Base-by-base conservation (phyloP, 495 filamentous ascomycete species). In the Penicillium turbatum region DNA sequence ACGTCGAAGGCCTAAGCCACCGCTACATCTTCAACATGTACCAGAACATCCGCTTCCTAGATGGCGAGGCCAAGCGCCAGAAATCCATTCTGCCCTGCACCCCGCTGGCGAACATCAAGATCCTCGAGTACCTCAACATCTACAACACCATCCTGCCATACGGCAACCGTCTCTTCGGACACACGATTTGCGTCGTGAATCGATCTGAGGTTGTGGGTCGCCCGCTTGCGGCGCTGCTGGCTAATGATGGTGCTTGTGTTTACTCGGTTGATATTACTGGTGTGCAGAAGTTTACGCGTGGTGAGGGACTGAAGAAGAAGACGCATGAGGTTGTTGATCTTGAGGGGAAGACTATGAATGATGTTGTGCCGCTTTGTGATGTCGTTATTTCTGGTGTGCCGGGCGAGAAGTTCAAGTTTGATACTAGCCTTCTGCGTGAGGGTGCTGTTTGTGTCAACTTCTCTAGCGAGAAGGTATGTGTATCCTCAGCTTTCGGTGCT, bases 1-100 rank as follows among this genome's bases (percentile, higher is more conserved):
- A 98, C 59, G 93, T 98, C 51, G 93, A 98, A 63, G 93, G 93
- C 19, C 85, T 98, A 48, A 91, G 85, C 60, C 92, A 97, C 68
- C 85, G 81, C 53, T 93, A 97, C 73, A 86, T 97, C 63, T 93
- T 92, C 82, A 98, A 98, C 79, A 95, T 98, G 90, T 98, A 97
- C 77, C 87, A 97, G 77, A 98, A 98, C 73, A 82, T 93, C 62
- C 89, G 93, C 44, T 97, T 90, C 75, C 79, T 98, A 31, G 93
- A 98, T 74, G 73, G 80, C 11, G 82, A 84, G 16, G 63, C 73
- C 27, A 88, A 91, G 67, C 74, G 72, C 39, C 87, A 89, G 69
- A 98, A 98, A 70, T 92, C 84, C 46, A 86, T 98, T 39, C 78
- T 98, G 17, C 93, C 93, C 12, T 98, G 93, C 77, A 98, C 93